phyloP scores from a whole-genome alignment of 1,284 basidiomycete species.

The Cryptococcus maquisensis region DNA sequence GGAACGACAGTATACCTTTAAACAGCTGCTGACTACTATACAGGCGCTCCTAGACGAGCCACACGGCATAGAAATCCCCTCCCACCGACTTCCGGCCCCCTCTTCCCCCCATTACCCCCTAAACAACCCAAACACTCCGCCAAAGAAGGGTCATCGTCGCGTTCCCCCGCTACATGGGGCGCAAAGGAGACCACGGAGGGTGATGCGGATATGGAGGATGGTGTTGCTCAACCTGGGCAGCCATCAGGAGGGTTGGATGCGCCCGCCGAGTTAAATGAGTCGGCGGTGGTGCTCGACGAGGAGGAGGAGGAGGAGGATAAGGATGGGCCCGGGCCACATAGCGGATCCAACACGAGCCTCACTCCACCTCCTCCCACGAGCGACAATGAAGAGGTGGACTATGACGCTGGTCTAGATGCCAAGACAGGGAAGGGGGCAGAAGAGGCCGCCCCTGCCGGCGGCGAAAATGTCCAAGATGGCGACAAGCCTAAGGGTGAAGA shows the following conservation, averaged over 20 bases:
- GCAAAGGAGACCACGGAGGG: neutral
- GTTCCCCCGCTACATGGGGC: conserved; percentile 2
- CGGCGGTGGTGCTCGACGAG: neutral
- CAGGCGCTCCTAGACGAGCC: conserved; percentile 24
- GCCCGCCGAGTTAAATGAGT: neutral
- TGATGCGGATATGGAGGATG: neutral
- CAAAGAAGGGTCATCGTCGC: conserved; percentile 29
- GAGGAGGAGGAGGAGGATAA: neutral
- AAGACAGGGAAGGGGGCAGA: conserved; percentile 8
- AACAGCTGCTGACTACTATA: neutral
- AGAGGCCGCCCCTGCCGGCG: neutral
- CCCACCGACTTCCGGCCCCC: conserved; percentile 41
- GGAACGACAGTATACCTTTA: no score
- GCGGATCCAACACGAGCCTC: conserved; percentile 25
- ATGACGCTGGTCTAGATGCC: conserved; percentile 4
- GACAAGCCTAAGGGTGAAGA: conserved; percentile 16
- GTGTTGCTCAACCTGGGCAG: neutral
- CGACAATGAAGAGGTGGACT: conserved; percentile 24
- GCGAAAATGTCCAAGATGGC: conserved; percentile 2
- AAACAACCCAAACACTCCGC: conserved; percentile 38
- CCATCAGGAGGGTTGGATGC: neutral
- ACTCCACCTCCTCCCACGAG: conserved; percentile 36
- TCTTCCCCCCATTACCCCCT: conserved; percentile 47
- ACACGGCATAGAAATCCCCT: conserved; percentile 43
- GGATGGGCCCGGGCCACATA: conserved; percentile 3